These are phyloP conservation scores for Sextonia rubra DNA, from an alignment of 164 flowering plant genomes.

Conservation along the genomic window DNA sequence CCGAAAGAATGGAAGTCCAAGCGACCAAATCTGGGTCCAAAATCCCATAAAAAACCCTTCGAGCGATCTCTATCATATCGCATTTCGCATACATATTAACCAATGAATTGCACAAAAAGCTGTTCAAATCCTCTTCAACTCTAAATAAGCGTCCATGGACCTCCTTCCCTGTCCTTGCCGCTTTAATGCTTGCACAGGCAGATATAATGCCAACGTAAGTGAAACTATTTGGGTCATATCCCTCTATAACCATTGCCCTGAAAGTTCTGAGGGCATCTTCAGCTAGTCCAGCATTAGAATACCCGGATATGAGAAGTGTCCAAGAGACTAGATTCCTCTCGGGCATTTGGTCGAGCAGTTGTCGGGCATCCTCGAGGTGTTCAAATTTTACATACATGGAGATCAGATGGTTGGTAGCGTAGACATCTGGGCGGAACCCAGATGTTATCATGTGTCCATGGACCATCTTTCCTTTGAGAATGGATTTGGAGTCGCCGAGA, in stretches of 20 bases:
- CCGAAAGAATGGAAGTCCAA: constrained; percentile 34
- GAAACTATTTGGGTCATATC: constrained; percentile 28
- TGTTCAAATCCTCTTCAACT: constrained; percentile 19
- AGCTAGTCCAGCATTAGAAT: constrained; percentile 7
- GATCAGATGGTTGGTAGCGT: constrained; percentile 33
- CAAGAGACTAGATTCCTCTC: constrained; percentile 17
- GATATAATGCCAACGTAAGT: constrained; percentile 16
- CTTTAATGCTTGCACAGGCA: constrained; percentile 12
- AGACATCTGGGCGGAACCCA: constrained; percentile 28
- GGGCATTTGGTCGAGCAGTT: constrained; percentile 10
- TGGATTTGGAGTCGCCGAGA: constrained; percentile 17
- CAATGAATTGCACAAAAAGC: constrained; percentile 31
- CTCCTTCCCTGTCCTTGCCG: constrained; percentile 33
- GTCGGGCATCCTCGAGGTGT: constrained; percentile 6
- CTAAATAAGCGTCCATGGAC: constrained; percentile 36
- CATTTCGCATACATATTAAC: constrained; percentile 47
- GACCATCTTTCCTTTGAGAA: constrained; percentile 25
- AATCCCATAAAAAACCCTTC: constrained; percentile 29
- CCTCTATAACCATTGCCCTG: constrained; percentile 26
- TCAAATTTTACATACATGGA: constrained; percentile 14
- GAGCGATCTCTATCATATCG: constrained; percentile 24
- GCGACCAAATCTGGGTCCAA: constrained; percentile 26
- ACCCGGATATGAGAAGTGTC: constrained; percentile 15
- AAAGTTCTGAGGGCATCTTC: constrained; percentile 12
- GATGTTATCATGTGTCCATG: constrained; percentile 31